Evolutionary conservation across 495 filamentous ascomycete species (phyloP).

Genomic region (Lophiostoma macrostomum): DNA sequence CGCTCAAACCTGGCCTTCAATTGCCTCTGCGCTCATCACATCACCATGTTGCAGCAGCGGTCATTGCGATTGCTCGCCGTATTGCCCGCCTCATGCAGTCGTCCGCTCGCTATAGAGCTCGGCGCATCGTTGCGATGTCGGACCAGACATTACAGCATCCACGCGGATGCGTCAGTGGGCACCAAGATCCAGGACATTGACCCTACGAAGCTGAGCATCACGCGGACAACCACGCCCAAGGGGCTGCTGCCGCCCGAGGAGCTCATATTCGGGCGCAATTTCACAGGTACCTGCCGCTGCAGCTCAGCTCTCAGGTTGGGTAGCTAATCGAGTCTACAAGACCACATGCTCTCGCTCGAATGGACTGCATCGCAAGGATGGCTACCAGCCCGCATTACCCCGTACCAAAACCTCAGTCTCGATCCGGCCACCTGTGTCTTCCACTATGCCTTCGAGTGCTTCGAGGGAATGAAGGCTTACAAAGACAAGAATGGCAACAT

Average conservation of each 20-base stretch:
- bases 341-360: conserved; percentile 96
- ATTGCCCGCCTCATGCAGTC: conserved; percentile 10
- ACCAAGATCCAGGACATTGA: conserved; percentile 60
- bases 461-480: conserved; percentile 99
- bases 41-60: conserved; percentile 33
- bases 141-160: conserved; percentile 39
- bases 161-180: conserved; percentile 31
- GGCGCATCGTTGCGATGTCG: conserved; percentile 36
- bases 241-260: conserved; percentile 66
- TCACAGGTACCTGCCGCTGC: conserved; percentile 63
- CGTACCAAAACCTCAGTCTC: conserved; percentile 94
- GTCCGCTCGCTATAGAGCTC: conserved; percentile 38
- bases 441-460: conserved; percentile 96
- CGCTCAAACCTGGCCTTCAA: conserved; percentile 2
- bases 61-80: conserved; percentile 23
- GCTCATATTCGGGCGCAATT: conserved; percentile 81
- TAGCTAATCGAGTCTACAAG: conserved; percentile 46
- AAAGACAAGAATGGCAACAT: conserved; percentile 70
- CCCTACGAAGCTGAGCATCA: conserved; percentile 68
- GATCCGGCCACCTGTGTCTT: conserved; percentile 96
- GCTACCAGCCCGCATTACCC: conserved; percentile 74
- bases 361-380: conserved; percentile 83
- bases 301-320: background rate
- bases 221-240: conserved; percentile 73
- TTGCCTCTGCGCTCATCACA: background rate